phyloP scores from a whole-genome alignment of 257 asterid genomes.

The Lantana camara region DNA sequence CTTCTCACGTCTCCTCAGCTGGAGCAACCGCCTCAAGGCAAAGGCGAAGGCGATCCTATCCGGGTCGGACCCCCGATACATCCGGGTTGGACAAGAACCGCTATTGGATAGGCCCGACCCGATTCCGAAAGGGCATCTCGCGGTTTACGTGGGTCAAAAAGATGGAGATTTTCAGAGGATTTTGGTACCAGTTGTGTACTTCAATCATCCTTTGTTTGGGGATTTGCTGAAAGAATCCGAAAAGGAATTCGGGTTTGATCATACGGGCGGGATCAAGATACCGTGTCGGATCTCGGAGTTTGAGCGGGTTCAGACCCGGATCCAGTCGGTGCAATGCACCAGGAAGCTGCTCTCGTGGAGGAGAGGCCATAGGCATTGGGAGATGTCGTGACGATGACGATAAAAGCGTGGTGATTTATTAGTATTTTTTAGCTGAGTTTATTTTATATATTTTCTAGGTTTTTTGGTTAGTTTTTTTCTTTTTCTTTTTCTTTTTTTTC shows the following conservation, averaged over 20 bases:
- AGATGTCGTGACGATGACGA: conserved; percentile 35
- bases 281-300: conserved; percentile 94
- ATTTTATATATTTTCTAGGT: not conserved
- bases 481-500: not conserved
- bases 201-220: conserved; percentile 81
- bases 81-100: conserved; percentile 59
- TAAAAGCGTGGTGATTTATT: not conserved
- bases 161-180: conserved; percentile 66
- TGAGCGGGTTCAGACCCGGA: conserved; percentile 86
- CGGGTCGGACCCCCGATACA: conserved; percentile 35
- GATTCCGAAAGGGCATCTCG: conserved; percentile 75
- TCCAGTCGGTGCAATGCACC: conserved; percentile 51
- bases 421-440: not conserved
- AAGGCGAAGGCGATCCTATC: conserved; percentile 56
- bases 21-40: conserved; percentile 49
- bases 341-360: conserved; percentile 46
- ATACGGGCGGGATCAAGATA: conserved; percentile 82
- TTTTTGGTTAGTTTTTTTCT: not conserved
- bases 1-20: conserved; percentile 41
- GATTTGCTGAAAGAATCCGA: conserved; percentile 73
- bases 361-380: conserved; percentile 28
- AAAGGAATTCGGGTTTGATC: conserved; percentile 73
- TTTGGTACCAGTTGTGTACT: conserved; percentile 69
- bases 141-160: conserved; percentile 79
- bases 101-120: conserved; percentile 23